Evolutionary conservation across 257 asterid species (phyloP), one percentile per base, ranked within the genome.

Genomic region (Gardenia jasminoides): DNA sequence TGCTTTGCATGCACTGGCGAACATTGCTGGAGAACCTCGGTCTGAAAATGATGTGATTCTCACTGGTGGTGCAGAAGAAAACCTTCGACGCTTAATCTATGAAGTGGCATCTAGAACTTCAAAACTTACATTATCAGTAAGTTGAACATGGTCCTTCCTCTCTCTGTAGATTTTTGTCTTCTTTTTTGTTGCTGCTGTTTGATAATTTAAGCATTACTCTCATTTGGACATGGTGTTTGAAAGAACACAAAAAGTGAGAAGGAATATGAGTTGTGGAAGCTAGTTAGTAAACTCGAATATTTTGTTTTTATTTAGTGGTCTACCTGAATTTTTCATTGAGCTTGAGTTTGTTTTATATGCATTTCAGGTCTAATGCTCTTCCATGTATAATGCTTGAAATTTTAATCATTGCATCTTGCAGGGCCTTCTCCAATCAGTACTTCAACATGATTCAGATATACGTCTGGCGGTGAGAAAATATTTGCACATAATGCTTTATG

Each of bases 1-100:
- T 82, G 98, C 98, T 75, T 79, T 93, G 90, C 97, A 96, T 84
- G 90, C 97, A 76, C 94, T 93, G 74, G 98, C 88, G 44, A 91
- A 89, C 89, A 90, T 92, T 83, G 88, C 82, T 61, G 99, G 99
- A 72, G 99, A 96, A 89, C 77, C 91, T 82, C 94, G 97, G 9
- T 12, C 76, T 46, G 92, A 74, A 50, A 87, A 79, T 75, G 83
- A 81, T 67, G 80, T 81, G 78, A 68, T 93, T 77, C 90, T 92
- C 62, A 83, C 89, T 78, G 86, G 85, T 82, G 86, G 74, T 50
- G 94, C 97, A 28, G 99, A 96, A 88, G 95, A 92, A 87, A 88
- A 81, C 69, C 94, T 93, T 33, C 88, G 85, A 71, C 88, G 87
- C 70, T 81, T 96, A 80, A 85, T 93, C 79, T 96, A 92, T 81